These are phyloP conservation scores for Lagenaria siceraria DNA, from an alignment of 306 rosid genomes.

Conservation along the genomic window DNA sequence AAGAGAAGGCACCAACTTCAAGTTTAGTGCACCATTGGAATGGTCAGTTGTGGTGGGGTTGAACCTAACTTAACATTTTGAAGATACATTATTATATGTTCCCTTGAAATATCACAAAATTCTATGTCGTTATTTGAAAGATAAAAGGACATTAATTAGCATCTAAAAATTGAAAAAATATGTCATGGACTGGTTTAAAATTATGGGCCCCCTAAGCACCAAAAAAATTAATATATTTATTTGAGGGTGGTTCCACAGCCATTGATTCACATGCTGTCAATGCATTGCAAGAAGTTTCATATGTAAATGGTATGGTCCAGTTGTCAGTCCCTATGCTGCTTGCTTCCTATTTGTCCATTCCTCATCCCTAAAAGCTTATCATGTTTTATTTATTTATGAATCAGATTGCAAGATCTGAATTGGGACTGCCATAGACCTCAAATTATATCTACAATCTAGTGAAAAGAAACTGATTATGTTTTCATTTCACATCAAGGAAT, in stretches of 20 bases:
- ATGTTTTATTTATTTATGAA: not conserved
- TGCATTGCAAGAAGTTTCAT: not conserved
- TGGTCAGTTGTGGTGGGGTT: not conserved
- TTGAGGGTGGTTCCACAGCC: not conserved
- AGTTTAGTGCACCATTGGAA: not conserved
- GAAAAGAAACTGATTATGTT: not conserved
- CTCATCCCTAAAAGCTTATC: not conserved
- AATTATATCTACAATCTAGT: not conserved
- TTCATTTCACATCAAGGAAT: not conserved
- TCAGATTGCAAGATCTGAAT: not conserved
- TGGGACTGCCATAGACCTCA: not conserved
- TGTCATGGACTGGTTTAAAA: not conserved
- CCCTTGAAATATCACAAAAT: not conserved
- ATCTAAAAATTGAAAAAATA: too few relatives aligned
- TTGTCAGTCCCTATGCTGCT: not conserved
- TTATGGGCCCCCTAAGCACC: not conserved
- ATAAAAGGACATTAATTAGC: too few relatives aligned
- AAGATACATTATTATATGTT: not conserved
- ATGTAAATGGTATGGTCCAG: not conserved
- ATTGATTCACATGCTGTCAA: not conserved
- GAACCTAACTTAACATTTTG: not conserved
- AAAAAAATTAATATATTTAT: not conserved
- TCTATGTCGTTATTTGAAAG: not conserved
- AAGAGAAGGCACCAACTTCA: not conserved
- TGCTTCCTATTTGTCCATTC: not conserved